These are phyloP conservation scores for Niveomyces coronatus DNA, from an alignment of 2,329 filamentous ascomycete genomes.

Conservation along the genomic window DNA sequence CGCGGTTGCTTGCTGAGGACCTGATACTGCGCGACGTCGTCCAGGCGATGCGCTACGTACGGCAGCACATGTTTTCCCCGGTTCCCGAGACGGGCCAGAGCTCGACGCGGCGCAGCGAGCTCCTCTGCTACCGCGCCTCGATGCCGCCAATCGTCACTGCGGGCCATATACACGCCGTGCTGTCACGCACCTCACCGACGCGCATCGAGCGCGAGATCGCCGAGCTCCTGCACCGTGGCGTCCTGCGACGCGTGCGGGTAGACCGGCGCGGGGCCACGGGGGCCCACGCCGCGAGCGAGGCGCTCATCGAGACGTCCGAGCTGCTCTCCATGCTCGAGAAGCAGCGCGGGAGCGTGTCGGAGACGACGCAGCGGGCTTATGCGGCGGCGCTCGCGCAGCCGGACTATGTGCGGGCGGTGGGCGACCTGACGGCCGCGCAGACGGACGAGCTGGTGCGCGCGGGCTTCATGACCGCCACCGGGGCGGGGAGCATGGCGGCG, in stretches of 20 bases:
- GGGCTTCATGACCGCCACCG: conserved; percentile 53
- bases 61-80: conserved; percentile 50
- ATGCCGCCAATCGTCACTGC: conserved; percentile 56
- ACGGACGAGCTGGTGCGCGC: conserved; percentile 49
- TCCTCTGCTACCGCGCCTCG: conserved; percentile 48
- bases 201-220: conserved; percentile 57
- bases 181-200: conserved; percentile 43
- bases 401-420: conserved; percentile 16
- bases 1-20: conserved; percentile 43
- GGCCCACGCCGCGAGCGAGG: conserved; percentile 53
- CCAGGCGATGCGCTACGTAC: conserved; percentile 55
- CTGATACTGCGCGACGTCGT: conserved; percentile 49
- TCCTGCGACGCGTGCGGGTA: conserved; percentile 52
- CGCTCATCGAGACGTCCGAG: conserved; percentile 47
- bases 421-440: conserved; percentile 32
- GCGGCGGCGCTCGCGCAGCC: conserved; percentile 34
- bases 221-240: conserved; percentile 45
- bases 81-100: conserved; percentile 55
- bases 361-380: conserved; percentile 40
- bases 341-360: conserved; percentile 23
- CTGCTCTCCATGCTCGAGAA: conserved; percentile 38
- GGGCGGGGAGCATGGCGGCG: conserved; percentile 18
- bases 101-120: conserved; percentile 50
- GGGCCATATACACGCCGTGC: conserved; percentile 55
- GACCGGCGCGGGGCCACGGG: conserved; percentile 50